phyloP scores from a whole-genome alignment of 371 early-diverging fungal species.

The Basidiobolus heterosporus region DNA sequence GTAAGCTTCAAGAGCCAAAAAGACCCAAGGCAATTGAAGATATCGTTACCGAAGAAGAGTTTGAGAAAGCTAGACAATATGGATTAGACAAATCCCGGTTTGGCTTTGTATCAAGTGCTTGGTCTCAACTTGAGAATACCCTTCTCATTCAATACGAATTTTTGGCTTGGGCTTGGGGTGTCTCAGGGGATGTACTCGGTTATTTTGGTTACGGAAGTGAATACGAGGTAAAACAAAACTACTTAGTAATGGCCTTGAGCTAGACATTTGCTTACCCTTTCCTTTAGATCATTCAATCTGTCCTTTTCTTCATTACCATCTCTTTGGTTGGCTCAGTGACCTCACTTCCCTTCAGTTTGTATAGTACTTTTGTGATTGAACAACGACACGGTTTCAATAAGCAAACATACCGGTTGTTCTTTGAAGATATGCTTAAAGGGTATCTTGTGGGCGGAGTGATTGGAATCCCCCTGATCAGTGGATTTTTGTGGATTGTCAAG shows the following conservation, averaged over 20 bases:
- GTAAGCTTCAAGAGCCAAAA: conserved; percentile 38
- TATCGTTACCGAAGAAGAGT: conserved; percentile 49
- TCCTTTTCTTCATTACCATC: conserved; percentile 53
- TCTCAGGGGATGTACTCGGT: conserved; percentile 31
- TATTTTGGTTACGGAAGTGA: conserved; percentile 41
- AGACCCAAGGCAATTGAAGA: conserved; percentile 43
- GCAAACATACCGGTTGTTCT: conserved; percentile 64
- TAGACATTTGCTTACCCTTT: background rate
- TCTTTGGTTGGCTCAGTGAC: conserved; percentile 41
- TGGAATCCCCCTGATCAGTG: conserved; percentile 65
- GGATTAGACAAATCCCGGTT: conserved; percentile 74
- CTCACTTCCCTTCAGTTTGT: conserved; percentile 67
- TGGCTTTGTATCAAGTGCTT: conserved; percentile 39
- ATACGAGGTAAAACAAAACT: conserved; percentile 47
- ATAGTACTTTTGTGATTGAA: conserved; percentile 89
- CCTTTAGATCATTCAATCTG: conserved; percentile 60
- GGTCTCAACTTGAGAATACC: conserved; percentile 43
- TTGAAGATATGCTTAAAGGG: conserved; percentile 67
- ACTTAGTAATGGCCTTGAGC: background rate
- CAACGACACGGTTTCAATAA: conserved; percentile 95
- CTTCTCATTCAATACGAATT: conserved; percentile 45
- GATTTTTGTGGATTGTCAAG: conserved; percentile 65
- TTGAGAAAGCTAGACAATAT: conserved; percentile 70
- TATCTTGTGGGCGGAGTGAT: conserved; percentile 47
- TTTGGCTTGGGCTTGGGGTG: conserved; percentile 58